Evolutionary conservation across 2,329 filamentous ascomycete genomes (phyloP), one percentile per base, ranked within the genome.

Genomic region (Diaporthe caulivora): DNA sequence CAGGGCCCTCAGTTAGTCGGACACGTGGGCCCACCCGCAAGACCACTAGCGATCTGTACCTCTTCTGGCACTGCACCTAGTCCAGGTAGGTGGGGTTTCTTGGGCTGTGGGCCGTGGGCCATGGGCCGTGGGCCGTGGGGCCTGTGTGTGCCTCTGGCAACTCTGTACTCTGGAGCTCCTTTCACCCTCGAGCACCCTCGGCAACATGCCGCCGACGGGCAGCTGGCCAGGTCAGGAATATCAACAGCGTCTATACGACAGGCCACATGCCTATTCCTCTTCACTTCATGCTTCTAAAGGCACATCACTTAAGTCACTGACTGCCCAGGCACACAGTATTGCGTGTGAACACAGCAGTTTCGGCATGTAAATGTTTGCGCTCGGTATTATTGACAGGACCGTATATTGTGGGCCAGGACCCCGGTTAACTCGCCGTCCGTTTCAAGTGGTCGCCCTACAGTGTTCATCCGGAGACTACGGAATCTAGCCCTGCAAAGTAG

Each of bases 21-120:
- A 53, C n/a, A 31, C n/a, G 62, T 40, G 31, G 62, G 47, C n/a
- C 44, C 47, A 40, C 44, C 62, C 31, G 62, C 62, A 53, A 40
- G 53, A 67, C n/a, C 62, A 40, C 62, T 67, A 67, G 62, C 62
- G 62, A 53, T 67, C 62, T 40, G 34, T 67, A 53, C 47, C 31
- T 49, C 15, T 31, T 34, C 5, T 9, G 9, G 34, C 9, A 34
- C 34, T 9, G 5, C 9, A 34, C 5, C 5, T 34, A 34, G 34
- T 5, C 9, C 5, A 9, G 34, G 5, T 29, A 67, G 62, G 62
- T 67, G 62, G 62, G 62, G 62, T 65, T 40, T n/a, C n/a, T n/a
- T n/a, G n/a, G n/a, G n/a, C n/a, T 24, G 60, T 65, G 42, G 60
- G 60, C 42, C 17, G 60, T 24, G 60, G n/a, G n/a, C n/a, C 34